Evolutionary conservation across 1,139 yeast genomes (phyloP), one percentile per base, ranked within the genome.

Genomic region (Saccharomycopsis hybrid): DNA sequence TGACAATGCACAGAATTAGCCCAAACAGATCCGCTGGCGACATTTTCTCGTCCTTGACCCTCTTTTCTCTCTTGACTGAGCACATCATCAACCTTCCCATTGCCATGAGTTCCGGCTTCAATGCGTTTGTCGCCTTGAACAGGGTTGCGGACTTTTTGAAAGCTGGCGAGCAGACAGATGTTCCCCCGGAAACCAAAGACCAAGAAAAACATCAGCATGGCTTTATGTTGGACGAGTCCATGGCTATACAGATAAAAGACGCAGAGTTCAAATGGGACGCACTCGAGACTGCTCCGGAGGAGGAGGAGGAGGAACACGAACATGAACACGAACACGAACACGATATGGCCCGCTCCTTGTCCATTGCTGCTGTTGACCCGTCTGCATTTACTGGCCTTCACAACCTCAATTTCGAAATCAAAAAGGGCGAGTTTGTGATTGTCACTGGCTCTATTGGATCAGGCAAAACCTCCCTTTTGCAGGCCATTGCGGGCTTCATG

Each of bases 181-280:
- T 33, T 3, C 33, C 29, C 8, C 41, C 39, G 2, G 38, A 31
- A 18, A 28, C 18, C 27, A 39, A 35, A 30, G 28, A 30, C 5
- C 66, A 60, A 39, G 59, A 60, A 43, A 55, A 61, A 35, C 51
- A 56, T 11, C 44, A 52, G 43, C 51, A 59, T 30, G 54, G 56
- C 44, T 44, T 49, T 4, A 48, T 47, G 1, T 48, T 58, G 5
- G 66, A 66, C 55, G 63, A 62, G 1, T 56, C 62, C 2, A 54
- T 64, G 42, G 76, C 83, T 1, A 65, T 85, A 51, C 63, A 62
- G 7, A 66, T 83, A 5, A 55, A 62, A 5, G 53, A 74, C 52
- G 90, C 79, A 9, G 61, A 68, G 3, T 85, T 85, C 59, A 71
- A 72, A 50, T 85, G 95, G 95, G 85, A 80, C 40, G 41, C 43